These are phyloP conservation scores for Phytophthora megakarya DNA, from an alignment of 352 stramenopile genomes.

Conservation along the genomic window DNA sequence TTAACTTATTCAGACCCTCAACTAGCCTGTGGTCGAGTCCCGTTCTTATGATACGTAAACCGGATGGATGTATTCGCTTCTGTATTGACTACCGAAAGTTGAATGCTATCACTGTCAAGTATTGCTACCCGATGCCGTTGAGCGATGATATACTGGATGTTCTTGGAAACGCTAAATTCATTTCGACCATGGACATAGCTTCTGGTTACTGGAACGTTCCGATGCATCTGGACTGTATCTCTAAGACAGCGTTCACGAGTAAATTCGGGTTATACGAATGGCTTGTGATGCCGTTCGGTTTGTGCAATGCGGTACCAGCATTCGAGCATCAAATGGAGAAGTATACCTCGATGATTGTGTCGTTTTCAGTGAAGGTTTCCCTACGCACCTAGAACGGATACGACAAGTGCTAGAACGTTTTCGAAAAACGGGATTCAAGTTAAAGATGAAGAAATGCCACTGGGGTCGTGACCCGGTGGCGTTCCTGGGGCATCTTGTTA, in stretches of 20 bases:
- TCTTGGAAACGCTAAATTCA: not conserved
- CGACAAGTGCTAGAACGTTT: slow-evolving; percentile 3
- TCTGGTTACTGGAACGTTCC: not conserved
- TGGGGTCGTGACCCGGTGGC: slow-evolving; percentile 9
- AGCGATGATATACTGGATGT: slow-evolving; percentile 1
- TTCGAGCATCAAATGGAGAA: slow-evolving; percentile 8
- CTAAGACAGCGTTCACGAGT: not conserved
- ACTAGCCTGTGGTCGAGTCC: too few relatives aligned
- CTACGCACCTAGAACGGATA: not conserved
- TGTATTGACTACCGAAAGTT: not conserved
- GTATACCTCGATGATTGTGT: slow-evolving; percentile 2
- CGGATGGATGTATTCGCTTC: too few relatives aligned
- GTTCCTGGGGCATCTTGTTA: slow-evolving; percentile 1
- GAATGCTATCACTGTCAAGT: not conserved
- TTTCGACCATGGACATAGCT: not conserved
- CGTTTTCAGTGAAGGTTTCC: not conserved
- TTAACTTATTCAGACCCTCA: too few relatives aligned
- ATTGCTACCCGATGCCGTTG: not conserved
- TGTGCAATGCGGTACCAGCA: slow-evolving; percentile 3
- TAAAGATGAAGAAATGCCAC: slow-evolving; percentile 15
- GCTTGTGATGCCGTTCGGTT: slow-evolving; percentile 10
- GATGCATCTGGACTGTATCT: not conserved
- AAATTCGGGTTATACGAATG: not conserved
- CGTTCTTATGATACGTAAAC: too few relatives aligned
- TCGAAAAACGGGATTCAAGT: not conserved